Conservation (phyloP, 2,329 filamentous ascomycete species). For the Aphanocladium album region DNA sequence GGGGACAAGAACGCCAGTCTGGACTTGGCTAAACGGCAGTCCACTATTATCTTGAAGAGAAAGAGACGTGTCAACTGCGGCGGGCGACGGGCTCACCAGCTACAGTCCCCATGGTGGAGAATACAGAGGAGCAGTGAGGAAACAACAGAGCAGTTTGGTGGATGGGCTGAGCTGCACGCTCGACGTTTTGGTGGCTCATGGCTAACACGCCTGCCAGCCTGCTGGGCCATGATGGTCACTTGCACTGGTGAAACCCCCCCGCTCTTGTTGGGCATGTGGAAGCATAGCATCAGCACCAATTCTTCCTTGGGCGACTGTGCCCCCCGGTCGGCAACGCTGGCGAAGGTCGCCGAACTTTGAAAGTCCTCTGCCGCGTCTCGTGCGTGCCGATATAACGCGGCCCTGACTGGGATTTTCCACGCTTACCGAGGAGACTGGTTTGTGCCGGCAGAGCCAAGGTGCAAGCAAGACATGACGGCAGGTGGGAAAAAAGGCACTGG, state of each 20-base stretch:
- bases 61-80: conserved; percentile 5
- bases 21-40: not conserved
- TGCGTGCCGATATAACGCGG: not conserved
- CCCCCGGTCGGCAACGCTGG: not conserved
- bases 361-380: not conserved
- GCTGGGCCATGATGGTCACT: conserved; percentile 1
- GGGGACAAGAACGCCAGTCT: conserved; percentile 1
- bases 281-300: not conserved
- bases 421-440: no score
- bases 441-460: not conserved
- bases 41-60: not conserved
- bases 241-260: not conserved
- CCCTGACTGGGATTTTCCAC: not conserved
- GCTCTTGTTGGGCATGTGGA: not conserved
- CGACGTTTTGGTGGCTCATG: not conserved
- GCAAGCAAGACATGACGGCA: not conserved
- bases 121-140: not conserved
- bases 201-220: not conserved
- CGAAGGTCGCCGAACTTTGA: no score
- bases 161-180: not conserved
- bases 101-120: not conserved
- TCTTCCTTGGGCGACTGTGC: not conserved
- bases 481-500: not conserved
- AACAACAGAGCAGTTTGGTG: not conserved
- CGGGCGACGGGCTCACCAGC: not conserved